Conservation (phyloP, 75 land plant species). For the Pseudotsuga menziesii region DNA sequence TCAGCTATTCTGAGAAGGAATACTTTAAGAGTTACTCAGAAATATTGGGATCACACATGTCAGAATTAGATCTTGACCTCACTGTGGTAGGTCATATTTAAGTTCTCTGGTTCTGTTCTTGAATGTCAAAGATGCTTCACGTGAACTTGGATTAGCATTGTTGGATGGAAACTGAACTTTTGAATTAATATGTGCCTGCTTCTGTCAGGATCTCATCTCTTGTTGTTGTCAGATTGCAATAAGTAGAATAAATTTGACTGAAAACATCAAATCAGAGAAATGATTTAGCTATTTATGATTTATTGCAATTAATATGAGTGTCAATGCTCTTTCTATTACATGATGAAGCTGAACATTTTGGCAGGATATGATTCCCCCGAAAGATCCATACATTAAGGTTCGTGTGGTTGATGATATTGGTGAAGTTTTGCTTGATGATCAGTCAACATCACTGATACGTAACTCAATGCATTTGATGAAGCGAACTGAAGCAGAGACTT, state of each 20-base stretch:
- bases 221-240: not conserved
- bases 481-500: constrained; percentile 90
- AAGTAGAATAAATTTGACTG: not conserved
- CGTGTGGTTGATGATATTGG: constrained; percentile 83
- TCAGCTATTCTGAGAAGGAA: constrained; percentile 66
- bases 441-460: constrained; percentile 46
- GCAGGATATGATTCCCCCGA: constrained; percentile 86
- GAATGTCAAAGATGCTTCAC: not conserved
- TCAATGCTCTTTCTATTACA: not conserved
- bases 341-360: not conserved
- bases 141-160: not conserved
- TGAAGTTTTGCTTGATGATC: constrained; percentile 62
- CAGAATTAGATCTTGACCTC: constrained; percentile 71
- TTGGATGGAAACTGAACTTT: not conserved
- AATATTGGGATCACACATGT: constrained; percentile 71
- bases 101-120: not conserved
- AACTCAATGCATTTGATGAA: constrained; percentile 80
- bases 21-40: constrained; percentile 77
- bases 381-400: constrained; percentile 91
- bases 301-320: constrained; percentile 3
- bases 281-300: not conserved
- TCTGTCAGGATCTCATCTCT: not conserved
- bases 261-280: not conserved
- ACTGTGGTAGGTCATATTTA: constrained; percentile 65
- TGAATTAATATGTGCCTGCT: constrained; percentile 1